phyloP scores from a whole-genome alignment of 2,329 filamentous ascomycete genomes.

The Phialophora verrucosa region DNA sequence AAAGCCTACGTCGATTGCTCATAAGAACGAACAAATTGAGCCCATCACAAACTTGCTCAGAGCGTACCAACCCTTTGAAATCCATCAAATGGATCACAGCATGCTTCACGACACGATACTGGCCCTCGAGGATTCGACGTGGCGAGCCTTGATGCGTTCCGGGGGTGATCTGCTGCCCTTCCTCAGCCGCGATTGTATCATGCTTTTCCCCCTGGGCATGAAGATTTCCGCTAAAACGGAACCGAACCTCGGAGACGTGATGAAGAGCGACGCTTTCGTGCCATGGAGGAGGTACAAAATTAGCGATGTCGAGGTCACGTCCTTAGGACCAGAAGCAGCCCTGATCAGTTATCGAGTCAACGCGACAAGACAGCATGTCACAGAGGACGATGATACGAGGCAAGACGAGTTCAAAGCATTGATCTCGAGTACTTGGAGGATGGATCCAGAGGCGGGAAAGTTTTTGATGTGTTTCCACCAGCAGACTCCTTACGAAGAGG shows the following conservation, averaged over 20 bases:
- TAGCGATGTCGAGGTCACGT: conserved; percentile 34
- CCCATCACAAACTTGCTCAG: background rate
- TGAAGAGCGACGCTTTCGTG: conserved; percentile 39
- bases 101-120: conserved; percentile 36
- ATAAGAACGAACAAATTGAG: background rate
- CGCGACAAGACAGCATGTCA: conserved; percentile 35
- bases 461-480: conserved; percentile 39
- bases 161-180: conserved; percentile 37
- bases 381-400: conserved; percentile 30
- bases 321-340: conserved; percentile 35
- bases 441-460: conserved; percentile 35
- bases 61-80: background rate
- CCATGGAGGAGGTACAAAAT: conserved; percentile 38
- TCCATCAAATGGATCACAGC: conserved; percentile 22
- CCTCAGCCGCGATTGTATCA: conserved; percentile 38
- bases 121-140: conserved; percentile 38
- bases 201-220: conserved; percentile 39
- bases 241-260: conserved; percentile 38
- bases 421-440: conserved; percentile 38
- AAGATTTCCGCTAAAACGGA: conserved; percentile 33
- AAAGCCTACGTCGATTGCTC: background rate
- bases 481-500: conserved; percentile 38
- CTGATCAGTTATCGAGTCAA: conserved; percentile 37
- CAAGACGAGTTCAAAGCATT: conserved; percentile 37
- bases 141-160: conserved; percentile 34